Conservation (phyloP, 768 basidiomycete genomes). For the Boletus sp. region DNA sequence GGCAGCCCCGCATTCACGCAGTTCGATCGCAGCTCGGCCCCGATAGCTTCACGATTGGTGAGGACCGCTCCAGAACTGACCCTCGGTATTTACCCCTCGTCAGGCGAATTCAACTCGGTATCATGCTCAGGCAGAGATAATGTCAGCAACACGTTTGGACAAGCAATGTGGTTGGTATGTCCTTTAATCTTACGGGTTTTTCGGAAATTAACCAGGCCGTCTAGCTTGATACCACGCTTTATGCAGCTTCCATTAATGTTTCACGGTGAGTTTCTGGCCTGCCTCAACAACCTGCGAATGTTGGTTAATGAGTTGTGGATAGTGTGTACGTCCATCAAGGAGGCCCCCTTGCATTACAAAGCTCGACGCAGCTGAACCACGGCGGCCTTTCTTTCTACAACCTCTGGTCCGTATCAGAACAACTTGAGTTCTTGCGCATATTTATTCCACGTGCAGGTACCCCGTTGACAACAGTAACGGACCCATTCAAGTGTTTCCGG, state of each 20-base stretch:
- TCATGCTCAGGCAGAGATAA: slow-evolving; percentile 50
- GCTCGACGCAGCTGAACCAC: slow-evolving; percentile 48
- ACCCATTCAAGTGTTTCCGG: slow-evolving; percentile 50
- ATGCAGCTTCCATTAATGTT: slow-evolving; percentile 41
- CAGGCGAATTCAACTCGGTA: slow-evolving; percentile 57
- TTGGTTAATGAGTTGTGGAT: background rate
- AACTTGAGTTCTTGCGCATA: background rate
- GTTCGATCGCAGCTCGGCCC: slow-evolving; percentile 48
- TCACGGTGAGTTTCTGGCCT: slow-evolving; percentile 36
- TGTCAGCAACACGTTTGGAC: slow-evolving; percentile 55
- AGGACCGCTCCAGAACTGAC: background rate
- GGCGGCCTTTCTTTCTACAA: slow-evolving; percentile 47
- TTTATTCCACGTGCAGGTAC: slow-evolving; percentile 34
- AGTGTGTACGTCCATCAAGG: slow-evolving; percentile 56
- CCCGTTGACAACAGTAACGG: slow-evolving; percentile 49
- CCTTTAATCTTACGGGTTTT: background rate
- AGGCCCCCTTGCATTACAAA: slow-evolving; percentile 50
- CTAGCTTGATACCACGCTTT: slow-evolving; percentile 20
- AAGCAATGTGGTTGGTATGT: slow-evolving; percentile 52
- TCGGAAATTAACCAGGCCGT: background rate
- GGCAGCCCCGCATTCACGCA: slow-evolving; percentile 50
- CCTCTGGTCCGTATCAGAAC: slow-evolving; percentile 37
- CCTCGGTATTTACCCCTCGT: background rate
- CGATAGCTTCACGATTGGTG: slow-evolving; percentile 50
- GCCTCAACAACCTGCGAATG: background rate